A percentile compares a stretch with the other conserved stretches of the same genome.
Evolutionary conservation across 305 asterid genomes (phyloP).

Genomic region (Lippia alba): DNA sequence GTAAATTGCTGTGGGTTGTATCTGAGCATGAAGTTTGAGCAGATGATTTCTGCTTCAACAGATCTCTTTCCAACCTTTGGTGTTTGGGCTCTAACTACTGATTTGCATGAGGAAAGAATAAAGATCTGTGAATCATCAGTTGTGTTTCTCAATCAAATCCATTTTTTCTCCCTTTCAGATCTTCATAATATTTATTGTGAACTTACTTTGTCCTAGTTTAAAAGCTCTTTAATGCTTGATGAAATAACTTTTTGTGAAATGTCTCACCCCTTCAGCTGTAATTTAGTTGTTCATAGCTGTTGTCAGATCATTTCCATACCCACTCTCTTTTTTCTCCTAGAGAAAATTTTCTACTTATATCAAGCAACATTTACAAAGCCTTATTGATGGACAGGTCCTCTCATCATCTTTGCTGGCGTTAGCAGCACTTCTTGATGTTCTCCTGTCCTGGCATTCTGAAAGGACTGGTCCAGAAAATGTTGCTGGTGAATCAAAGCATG

Average conservation of each 20-base stretch:
- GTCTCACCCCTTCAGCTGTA: neutral
- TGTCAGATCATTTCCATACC: slow-evolving; percentile 22
- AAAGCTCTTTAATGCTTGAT: slow-evolving; percentile 15
- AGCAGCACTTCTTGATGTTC: slow-evolving; percentile 87
- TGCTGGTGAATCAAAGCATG: slow-evolving; percentile 72
- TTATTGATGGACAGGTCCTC: slow-evolving; percentile 63
- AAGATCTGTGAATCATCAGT: slow-evolving; percentile 12
- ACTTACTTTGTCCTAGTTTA: slow-evolving; percentile 5
- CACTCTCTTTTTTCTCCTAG: slow-evolving; percentile 2
- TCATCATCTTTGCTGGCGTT: slow-evolving; percentile 89
- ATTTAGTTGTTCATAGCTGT: slow-evolving; percentile 18
- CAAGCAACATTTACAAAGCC: slow-evolving; percentile 25
- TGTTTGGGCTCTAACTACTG: slow-evolving; percentile 15
- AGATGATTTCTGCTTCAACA: slow-evolving; percentile 25
- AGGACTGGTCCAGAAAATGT: slow-evolving; percentile 60
- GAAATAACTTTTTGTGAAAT: neutral
- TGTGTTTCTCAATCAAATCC: neutral
- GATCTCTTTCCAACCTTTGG: neutral
- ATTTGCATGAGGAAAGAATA: slow-evolving; percentile 27
- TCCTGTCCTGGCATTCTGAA: slow-evolving; percentile 55
- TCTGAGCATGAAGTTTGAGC: neutral
- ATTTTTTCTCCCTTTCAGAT: slow-evolving; percentile 21
- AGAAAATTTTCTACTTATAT: slow-evolving; percentile 16
- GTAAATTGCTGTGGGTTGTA: neutral
- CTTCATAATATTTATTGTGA: neutral